Conservation (phyloP, 768 basidiomycete genomes). For the Leucogyrophana mollusca region DNA sequence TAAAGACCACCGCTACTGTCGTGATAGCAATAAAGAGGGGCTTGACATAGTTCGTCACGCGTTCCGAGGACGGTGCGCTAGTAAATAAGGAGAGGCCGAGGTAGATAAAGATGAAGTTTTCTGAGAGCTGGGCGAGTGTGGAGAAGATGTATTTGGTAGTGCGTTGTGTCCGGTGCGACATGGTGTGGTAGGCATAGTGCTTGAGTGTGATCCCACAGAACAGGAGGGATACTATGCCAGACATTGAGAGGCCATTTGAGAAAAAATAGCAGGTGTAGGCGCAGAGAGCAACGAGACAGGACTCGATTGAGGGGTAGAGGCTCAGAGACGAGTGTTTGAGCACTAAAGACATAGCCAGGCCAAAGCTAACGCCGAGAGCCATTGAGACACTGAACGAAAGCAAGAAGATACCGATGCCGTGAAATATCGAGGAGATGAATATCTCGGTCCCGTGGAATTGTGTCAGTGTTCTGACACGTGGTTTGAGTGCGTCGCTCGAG, state of each 20-base stretch:
- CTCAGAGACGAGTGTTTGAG: conserved; percentile 91
- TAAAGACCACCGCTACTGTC: conserved; percentile 89
- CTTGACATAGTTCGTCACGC: conserved; percentile 84
- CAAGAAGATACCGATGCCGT: conserved; percentile 96
- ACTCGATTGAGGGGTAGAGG: conserved; percentile 90
- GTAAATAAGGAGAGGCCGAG: conserved; percentile 98
- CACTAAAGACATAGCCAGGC: conserved; percentile 85
- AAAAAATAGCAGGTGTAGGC: conserved; percentile 99
- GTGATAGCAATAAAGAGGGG: conserved; percentile 94
- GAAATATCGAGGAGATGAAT: conserved; percentile 84
- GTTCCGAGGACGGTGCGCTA: conserved; percentile 70
- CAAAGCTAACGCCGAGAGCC: conserved; percentile 90
- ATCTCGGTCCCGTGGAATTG: conserved; percentile 91
- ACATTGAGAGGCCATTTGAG: conserved; percentile 93
- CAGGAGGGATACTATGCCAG: conserved; percentile 94
- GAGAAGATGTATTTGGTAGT: conserved; percentile 96
- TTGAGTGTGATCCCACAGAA: conserved; percentile 99
- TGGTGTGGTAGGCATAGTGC: conserved; percentile 99
- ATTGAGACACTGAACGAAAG: conserved; percentile 94
- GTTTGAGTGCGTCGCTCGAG: neutral
- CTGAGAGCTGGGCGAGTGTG: conserved; percentile 89
- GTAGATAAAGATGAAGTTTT: conserved; percentile 99
- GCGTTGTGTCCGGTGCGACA: conserved; percentile 92
- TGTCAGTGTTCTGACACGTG: conserved; percentile 69
- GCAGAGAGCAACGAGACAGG: conserved; percentile 91